phyloP scores from a whole-genome alignment of 164 flowering plant genomes.

The Litsea cubeba region DNA sequence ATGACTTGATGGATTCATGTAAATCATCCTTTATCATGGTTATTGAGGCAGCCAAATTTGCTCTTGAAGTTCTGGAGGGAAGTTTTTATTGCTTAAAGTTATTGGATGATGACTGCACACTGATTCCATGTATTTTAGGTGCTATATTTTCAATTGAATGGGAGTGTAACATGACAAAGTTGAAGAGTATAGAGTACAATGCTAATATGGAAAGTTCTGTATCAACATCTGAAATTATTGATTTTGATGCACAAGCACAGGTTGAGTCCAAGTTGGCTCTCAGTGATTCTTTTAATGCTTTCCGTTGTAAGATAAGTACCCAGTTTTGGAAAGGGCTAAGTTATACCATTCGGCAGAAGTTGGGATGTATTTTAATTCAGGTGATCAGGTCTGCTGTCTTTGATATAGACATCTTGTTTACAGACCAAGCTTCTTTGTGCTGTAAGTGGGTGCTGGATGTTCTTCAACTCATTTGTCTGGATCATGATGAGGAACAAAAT shows the following conservation, averaged over 20 bases:
- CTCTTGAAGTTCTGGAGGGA: slow-evolving; percentile 63
- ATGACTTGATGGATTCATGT: slow-evolving; percentile 11
- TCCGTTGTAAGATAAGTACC: slow-evolving; percentile 33
- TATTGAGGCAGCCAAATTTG: slow-evolving; percentile 53
- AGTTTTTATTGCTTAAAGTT: slow-evolving; percentile 47
- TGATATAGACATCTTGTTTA: slow-evolving; percentile 22
- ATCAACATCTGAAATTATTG: slow-evolving; percentile 11
- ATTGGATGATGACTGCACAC: slow-evolving; percentile 34
- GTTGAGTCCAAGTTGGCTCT: slow-evolving; percentile 28
- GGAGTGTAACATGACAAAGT: slow-evolving; percentile 47
- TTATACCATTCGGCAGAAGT: slow-evolving; percentile 18
- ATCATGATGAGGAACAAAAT: slow-evolving; percentile 52
- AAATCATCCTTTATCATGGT: slow-evolving; percentile 20
- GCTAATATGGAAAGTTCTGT: not conserved
- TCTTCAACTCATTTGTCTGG: slow-evolving; percentile 38
- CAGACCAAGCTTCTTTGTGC: slow-evolving; percentile 42
- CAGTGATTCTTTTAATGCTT: slow-evolving; percentile 42
- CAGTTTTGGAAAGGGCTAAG: slow-evolving; percentile 40
- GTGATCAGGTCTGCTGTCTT: slow-evolving; percentile 49
- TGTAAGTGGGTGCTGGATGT: slow-evolving; percentile 57
- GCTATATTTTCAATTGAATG: slow-evolving; percentile 57
- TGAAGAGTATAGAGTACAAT: not conserved
- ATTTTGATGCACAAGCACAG: slow-evolving; percentile 18
- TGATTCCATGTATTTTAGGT: slow-evolving; percentile 54
- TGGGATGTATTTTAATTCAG: slow-evolving; percentile 43